Evolutionary conservation across 2,329 filamentous ascomycete genomes (phyloP).

Genomic region (Pyricularia pennisetigena): DNA sequence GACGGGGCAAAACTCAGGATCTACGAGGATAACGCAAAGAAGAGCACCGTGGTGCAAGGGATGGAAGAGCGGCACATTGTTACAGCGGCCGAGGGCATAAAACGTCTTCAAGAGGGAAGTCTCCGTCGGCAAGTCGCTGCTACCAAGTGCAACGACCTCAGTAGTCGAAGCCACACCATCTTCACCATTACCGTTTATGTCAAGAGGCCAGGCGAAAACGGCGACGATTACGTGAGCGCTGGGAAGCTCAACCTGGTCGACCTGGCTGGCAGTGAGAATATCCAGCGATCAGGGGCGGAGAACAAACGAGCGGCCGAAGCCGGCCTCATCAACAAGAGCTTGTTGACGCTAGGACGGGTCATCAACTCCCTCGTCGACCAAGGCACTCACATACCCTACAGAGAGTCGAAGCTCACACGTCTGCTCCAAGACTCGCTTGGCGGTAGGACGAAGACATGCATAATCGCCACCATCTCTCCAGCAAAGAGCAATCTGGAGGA

Average conservation of each 20-base stretch:
- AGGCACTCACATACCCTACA: slow-evolving; percentile 65
- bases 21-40: slow-evolving; percentile 80
- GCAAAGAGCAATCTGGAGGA: slow-evolving; percentile 94
- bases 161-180: slow-evolving; percentile 92
- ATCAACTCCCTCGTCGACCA: slow-evolving; percentile 91
- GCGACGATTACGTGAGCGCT: slow-evolving; percentile 81
- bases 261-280: slow-evolving; percentile 94
- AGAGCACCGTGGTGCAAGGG: slow-evolving; percentile 90
- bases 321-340: slow-evolving; percentile 94
- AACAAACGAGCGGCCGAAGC: slow-evolving; percentile 96
- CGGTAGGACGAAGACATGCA: slow-evolving; percentile 93
- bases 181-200: slow-evolving; percentile 93
- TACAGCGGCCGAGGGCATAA: slow-evolving; percentile 74
- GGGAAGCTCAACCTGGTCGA: slow-evolving; percentile 96
- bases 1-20: slow-evolving; percentile 87
- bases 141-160: slow-evolving; percentile 98
- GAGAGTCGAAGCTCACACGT: slow-evolving; percentile 93
- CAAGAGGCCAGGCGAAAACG: slow-evolving; percentile 70
- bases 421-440: slow-evolving; percentile 94
- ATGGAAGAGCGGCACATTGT: slow-evolving; percentile 97
- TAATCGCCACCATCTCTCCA: slow-evolving; percentile 92
- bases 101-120: slow-evolving; percentile 79
- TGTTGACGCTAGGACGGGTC: slow-evolving; percentile 87
- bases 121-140: slow-evolving; percentile 95
- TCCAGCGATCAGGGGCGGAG: slow-evolving; percentile 90